Evolutionary conservation across 768 basidiomycete genomes (phyloP).

Genomic region (Neoboletus subvelutipes): DNA sequence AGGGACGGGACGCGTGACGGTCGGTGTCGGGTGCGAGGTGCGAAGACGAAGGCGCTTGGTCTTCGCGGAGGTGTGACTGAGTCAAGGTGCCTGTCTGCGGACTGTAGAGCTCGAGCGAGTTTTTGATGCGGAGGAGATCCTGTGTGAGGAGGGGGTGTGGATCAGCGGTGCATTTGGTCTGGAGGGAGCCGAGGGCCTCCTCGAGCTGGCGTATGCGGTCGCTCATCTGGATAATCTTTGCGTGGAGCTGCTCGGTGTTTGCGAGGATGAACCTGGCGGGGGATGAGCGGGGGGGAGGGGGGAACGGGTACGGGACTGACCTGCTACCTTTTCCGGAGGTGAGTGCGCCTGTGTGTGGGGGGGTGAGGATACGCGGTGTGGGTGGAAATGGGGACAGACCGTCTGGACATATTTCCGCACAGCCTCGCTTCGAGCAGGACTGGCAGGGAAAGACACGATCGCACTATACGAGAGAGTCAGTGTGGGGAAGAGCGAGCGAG

Average conservation of each 20-base stretch:
- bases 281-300: constrained; percentile 10
- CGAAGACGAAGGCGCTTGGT: constrained; percentile 15
- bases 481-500: background rate
- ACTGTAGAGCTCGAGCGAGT: constrained; percentile 62
- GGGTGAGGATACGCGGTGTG: background rate
- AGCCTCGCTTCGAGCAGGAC: constrained; percentile 66
- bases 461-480: constrained; percentile 39
- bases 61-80: constrained; percentile 1
- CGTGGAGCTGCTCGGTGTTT: constrained; percentile 64
- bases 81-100: constrained; percentile 23
- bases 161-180: constrained; percentile 39
- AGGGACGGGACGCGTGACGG: constrained; percentile 17
- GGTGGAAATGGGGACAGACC: constrained; percentile 32
- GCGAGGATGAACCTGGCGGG: constrained; percentile 59
- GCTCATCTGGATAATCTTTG: constrained; percentile 58
- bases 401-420: constrained; percentile 61
- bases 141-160: constrained; percentile 56
- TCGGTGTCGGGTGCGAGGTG: constrained; percentile 6
- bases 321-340: constrained; percentile 65
- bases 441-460: constrained; percentile 67
- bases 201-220: constrained; percentile 66
- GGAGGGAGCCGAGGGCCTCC: constrained; percentile 51
- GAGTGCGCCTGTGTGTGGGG: constrained; percentile 47
- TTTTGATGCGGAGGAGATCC: constrained; percentile 63
- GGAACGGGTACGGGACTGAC: constrained; percentile 31